Evolutionary conservation across 768 basidiomycete species (phyloP), one percentile per base, ranked within the genome.

Genomic region (Tylopilus plumbeoviolaceoides): DNA sequence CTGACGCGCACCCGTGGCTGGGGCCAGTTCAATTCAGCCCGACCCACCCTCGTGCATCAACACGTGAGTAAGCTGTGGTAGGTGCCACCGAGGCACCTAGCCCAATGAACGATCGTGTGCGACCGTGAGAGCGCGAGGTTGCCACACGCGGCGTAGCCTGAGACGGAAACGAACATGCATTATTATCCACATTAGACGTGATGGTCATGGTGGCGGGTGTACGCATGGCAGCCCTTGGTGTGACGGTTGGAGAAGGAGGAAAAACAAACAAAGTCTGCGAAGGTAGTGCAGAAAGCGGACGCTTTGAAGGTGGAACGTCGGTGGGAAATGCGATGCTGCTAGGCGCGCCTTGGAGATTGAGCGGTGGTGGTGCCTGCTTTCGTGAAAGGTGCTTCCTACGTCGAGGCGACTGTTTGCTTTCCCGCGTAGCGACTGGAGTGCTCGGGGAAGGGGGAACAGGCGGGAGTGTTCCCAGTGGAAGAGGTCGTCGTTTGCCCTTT

Each of bases 241-340:
- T 44, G 76, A 82, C 44, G 7, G 67, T 77, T 69, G 81, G 89
- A 5, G 89, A 91, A 30, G 90, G 89, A 1, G 90, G 90, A 64
- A 92, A 92, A 35, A 92, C 84, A 60, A 92, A 91, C 43, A 92
- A 75, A 0, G 90, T 92, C 65, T 92, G 91, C 2, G 89, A 89
- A 30, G 87, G 86, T 31, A 84, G 79, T 49, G 62, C 64, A 23
- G 69, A 58, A 28, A 64, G 57, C n/a, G 60, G 53, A 49, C 63
- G 63, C 48, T 64, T 67, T 20, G 49, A 53, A 53, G 54, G 49
- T 43, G 50, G 51, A 20, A 48, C 47, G 56, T 70, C 56, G 27
- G 59, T 51, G 51, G 61, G 69, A 23, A 69, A 71, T 1, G 45
- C 46, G 27, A 71, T 56, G 44, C 50, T 69, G 35, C 61, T 70